Evolutionary conservation across 2,329 filamentous ascomycete species (phyloP).

Genomic region (Trichoderma cornu-damae): DNA sequence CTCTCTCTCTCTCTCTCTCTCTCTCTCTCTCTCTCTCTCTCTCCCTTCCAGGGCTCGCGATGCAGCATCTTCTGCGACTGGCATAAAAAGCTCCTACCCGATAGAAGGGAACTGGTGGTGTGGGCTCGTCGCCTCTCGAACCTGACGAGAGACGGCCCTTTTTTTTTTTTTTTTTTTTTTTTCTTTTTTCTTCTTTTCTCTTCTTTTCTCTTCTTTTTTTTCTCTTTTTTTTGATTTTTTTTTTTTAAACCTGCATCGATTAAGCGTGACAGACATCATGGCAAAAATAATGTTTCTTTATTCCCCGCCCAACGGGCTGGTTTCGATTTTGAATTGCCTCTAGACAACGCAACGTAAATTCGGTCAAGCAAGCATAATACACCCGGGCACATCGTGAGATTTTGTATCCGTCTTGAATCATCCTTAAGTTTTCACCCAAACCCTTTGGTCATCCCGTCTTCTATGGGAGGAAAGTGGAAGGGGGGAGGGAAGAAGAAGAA

Average conservation of each 20-base stretch:
- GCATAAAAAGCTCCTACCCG: conserved; percentile 15
- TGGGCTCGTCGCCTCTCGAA: conserved; percentile 11
- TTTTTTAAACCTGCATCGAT: neutral
- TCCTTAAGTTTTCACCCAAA: neutral
- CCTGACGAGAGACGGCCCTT: no score
- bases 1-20: neutral
- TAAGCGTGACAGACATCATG: neutral
- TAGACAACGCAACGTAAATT: neutral
- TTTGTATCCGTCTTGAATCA: conserved; percentile 2
- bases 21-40: neutral
- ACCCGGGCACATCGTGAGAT: conserved; percentile 11
- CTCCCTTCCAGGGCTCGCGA: conserved; percentile 3
- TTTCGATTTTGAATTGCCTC: no score
- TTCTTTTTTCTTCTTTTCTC: neutral
- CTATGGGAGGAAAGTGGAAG: no score
- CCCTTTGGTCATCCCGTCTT: neutral
- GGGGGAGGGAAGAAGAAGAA: neutral
- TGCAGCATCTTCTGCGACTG: conserved; percentile 14
- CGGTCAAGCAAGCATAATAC: neutral
- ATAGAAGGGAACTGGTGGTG: conserved; percentile 19
- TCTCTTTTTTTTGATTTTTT: neutral
- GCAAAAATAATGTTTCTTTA: no score
- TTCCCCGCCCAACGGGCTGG: no score
- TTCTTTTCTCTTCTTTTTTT: neutral
- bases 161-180: neutral